These are phyloP conservation scores for Ophiostoma sp. DNA, from an alignment of 2,329 filamentous ascomycete genomes.

Conservation along the genomic window DNA sequence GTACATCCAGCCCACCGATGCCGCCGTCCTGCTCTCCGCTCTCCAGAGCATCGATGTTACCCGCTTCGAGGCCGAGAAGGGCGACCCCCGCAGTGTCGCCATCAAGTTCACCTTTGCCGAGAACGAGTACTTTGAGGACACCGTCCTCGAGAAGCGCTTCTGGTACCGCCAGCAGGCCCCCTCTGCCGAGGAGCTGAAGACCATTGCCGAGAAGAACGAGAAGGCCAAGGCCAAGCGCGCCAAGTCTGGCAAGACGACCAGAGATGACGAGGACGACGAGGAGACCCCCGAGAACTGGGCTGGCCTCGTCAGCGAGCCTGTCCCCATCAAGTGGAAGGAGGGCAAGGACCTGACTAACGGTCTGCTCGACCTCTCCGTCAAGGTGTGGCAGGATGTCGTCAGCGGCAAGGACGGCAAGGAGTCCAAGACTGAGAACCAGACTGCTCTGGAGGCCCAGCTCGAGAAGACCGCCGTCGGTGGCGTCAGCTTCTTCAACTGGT, in stretches of 20 bases:
- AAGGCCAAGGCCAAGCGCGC: conserved; percentile 9
- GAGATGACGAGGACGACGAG: conserved; percentile 1
- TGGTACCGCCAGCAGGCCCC: conserved; percentile 56
- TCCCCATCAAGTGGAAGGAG: conserved; percentile 81
- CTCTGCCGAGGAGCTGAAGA: background rate
- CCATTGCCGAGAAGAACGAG: conserved; percentile 9
- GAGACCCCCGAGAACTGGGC: conserved; percentile 46
- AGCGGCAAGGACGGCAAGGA: conserved; percentile 29
- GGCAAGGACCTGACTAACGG: conserved; percentile 79
- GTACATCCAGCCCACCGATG: conserved; percentile 78
- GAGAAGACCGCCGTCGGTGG: conserved; percentile 57
- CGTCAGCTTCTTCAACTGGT: conserved; percentile 82
- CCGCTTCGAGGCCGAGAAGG: conserved; percentile 69
- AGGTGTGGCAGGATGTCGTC: conserved; percentile 58
- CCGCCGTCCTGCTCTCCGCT: conserved; percentile 61
- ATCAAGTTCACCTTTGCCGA: conserved; percentile 72
- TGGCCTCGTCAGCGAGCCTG: conserved; percentile 81
- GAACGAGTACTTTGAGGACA: conserved; percentile 79
- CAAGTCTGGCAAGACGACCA: no score
- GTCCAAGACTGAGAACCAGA: conserved; percentile 15
- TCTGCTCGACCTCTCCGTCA: conserved; percentile 65
- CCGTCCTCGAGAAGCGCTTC: conserved; percentile 82
- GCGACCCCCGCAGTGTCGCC: conserved; percentile 65
- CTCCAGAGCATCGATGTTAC: conserved; percentile 66
- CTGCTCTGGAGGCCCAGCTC: conserved; percentile 48